Conservation (phyloP, 2,329 filamentous ascomycete species). For the Aurifilum marmelostoma region DNA sequence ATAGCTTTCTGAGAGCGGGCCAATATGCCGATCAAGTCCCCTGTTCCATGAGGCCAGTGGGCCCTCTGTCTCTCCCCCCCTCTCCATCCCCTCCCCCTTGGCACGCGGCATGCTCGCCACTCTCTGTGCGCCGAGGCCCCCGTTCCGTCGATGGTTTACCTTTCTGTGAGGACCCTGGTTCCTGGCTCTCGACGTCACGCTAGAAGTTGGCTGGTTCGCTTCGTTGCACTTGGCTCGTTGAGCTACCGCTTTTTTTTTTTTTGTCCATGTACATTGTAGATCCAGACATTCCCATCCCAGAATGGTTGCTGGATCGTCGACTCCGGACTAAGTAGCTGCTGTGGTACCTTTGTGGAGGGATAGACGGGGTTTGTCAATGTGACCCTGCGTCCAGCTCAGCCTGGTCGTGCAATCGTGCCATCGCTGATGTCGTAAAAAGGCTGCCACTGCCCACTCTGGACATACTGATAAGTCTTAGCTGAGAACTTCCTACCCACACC, state of each 20-base stretch:
- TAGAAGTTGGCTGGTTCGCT: background rate
- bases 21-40: background rate
- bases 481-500: background rate
- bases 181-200: background rate
- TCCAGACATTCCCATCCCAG: constrained; percentile 2
- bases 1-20: background rate
- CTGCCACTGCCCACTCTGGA: background rate
- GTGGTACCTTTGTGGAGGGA: background rate
- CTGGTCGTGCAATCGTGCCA: background rate
- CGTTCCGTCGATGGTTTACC: background rate
- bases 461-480: background rate
- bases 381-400: background rate
- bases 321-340: background rate
- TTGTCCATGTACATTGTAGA: background rate
- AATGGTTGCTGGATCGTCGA: background rate
- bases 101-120: background rate
- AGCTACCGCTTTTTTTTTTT: background rate
- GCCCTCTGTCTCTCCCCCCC: background rate
- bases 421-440: background rate
- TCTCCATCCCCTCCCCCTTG: too few species aligned
- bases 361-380: background rate
- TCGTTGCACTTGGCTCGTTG: background rate
- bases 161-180: background rate
- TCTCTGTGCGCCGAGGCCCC: background rate
- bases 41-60: background rate